phyloP scores from a whole-genome alignment of 2,329 filamentous ascomycete genomes.

The Exophiala alcalophila region DNA sequence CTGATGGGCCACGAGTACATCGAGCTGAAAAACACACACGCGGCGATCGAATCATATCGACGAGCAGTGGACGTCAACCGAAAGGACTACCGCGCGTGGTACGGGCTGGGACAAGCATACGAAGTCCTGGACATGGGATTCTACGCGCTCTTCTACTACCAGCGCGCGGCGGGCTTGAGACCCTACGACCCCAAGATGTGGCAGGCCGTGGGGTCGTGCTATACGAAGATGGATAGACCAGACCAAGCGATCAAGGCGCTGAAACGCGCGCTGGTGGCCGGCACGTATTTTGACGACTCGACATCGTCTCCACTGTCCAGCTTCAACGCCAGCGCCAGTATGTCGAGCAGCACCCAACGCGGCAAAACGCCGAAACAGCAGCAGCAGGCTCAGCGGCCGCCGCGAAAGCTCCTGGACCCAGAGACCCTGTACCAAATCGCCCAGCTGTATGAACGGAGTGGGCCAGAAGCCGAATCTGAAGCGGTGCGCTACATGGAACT shows the following conservation, averaged over 20 bases:
- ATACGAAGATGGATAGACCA: constrained; percentile 81
- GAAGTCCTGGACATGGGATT: constrained; percentile 98
- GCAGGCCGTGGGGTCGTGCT: constrained; percentile 90
- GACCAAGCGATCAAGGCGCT: constrained; percentile 92
- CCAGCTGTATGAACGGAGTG: constrained; percentile 73
- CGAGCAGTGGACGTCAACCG: constrained; percentile 94
- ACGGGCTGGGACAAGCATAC: constrained; percentile 93
- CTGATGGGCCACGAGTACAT: constrained; percentile 99
- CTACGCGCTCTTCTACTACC: constrained; percentile 96
- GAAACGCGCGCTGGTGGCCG: constrained; percentile 85
- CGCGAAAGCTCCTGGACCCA: constrained; percentile 69
- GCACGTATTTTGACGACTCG: constrained; percentile 74
- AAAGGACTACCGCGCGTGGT: constrained; percentile 96
- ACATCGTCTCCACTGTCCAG: constrained; percentile 36
- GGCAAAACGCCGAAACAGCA: constrained; percentile 11
- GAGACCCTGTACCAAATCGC: constrained; percentile 90
- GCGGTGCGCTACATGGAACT: constrained; percentile 91
- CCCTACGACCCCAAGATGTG: constrained; percentile 99
- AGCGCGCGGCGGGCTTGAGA: constrained; percentile 86
- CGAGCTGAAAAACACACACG: constrained; percentile 97
- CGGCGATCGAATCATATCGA: constrained; percentile 93
- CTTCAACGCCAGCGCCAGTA: constrained; percentile 26
- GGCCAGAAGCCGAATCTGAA: constrained; percentile 67
- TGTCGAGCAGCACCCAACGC: constrained; percentile 8
- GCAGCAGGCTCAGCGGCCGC: constrained; percentile 6